Evolutionary conservation across 139 green algal species (phyloP).

Genomic region (Chlamydomonas eustigma): DNA sequence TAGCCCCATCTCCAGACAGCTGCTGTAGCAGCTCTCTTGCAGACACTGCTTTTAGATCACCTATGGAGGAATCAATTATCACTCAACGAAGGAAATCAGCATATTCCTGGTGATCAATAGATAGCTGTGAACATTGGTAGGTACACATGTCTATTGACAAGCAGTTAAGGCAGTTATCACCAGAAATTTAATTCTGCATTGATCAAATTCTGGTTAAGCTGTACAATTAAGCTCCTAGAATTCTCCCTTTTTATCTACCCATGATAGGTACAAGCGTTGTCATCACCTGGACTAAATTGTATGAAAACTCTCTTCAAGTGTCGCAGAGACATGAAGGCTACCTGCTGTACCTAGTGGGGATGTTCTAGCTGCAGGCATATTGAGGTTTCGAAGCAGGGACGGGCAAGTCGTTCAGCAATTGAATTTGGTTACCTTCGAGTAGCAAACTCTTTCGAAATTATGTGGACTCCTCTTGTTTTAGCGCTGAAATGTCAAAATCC

Average conservation of each 20-base stretch:
- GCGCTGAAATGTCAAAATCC: too few relatives aligned
- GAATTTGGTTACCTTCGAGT: too few relatives aligned
- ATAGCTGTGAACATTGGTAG: too few relatives aligned
- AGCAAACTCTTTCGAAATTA: too few relatives aligned
- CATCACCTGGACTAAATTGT: conserved; percentile 31
- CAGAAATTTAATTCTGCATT: too few relatives aligned
- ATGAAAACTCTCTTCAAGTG: conserved; percentile 45
- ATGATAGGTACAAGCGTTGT: not conserved
- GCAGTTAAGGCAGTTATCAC: not conserved
- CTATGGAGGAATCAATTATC: not conserved
- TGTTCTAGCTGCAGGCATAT: too few relatives aligned
- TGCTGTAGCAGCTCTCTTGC: conserved; percentile 45
- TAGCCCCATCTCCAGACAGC: conserved; percentile 30
- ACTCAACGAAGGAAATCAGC: not conserved
- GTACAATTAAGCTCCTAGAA: too few relatives aligned
- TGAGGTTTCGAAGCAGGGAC: too few relatives aligned
- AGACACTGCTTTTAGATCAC: not conserved
- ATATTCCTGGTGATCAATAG: not conserved
- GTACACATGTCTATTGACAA: not conserved
- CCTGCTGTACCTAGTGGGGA: too few relatives aligned
- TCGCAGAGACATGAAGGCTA: conserved; percentile 25
- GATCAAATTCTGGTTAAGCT: too few relatives aligned
- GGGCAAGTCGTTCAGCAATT: too few relatives aligned
- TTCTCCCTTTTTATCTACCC: not conserved
- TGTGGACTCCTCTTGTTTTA: too few relatives aligned